Base-by-base conservation (phyloP, 768 basidiomycete genomes). In the Pisolithus albus region DNA sequence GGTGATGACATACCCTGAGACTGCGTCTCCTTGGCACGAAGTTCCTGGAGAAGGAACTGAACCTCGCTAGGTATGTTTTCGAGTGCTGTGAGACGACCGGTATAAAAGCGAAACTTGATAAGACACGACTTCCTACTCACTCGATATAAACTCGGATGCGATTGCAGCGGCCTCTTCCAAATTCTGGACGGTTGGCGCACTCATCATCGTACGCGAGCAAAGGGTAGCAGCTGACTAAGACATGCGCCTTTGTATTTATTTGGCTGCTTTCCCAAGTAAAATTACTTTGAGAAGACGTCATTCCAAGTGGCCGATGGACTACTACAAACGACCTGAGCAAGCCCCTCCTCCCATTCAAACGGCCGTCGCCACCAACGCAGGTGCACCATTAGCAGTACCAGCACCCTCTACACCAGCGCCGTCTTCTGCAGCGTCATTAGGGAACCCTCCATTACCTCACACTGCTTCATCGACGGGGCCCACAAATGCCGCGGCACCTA, bases 31-130 rank as follows among this genome's bases (percentile, higher is more conserved):
- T 71, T 76, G 48, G 70, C 61, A 36, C 71, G 70, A 32, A 78
- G 77, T 55, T 78, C 77, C 15, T 72, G 69, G n/a, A 78, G 66
- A 16, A 78, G 65, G 54, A 70, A 72, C 23, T 74, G 72, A 8
- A 79, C 67, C 59, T 78, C 77, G 30, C 68, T 71, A 1, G 77
- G 77, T 52, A 78, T 63, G 55, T 78, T 78, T 51, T 78, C 77
- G 18, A 78, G 69, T 47, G 74, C 77, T 78, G 56, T 16, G 46
- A 18, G 28, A 11, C 11, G 23, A 46, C 38, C 39, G 16, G 21
- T 5, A 26, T 9, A 30, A 37, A 28, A 16, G n/a, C 9, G 38
- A 3, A 9, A 34, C 1, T 7, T 5, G 15, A n/a, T 10, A 38
- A 28, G 24, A 45, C 11, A 4, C 5, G 26, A 7, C 7, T 26